These are phyloP conservation scores for Phytophthora capsici DNA, from an alignment of 352 stramenopile species.

Conservation along the genomic window DNA sequence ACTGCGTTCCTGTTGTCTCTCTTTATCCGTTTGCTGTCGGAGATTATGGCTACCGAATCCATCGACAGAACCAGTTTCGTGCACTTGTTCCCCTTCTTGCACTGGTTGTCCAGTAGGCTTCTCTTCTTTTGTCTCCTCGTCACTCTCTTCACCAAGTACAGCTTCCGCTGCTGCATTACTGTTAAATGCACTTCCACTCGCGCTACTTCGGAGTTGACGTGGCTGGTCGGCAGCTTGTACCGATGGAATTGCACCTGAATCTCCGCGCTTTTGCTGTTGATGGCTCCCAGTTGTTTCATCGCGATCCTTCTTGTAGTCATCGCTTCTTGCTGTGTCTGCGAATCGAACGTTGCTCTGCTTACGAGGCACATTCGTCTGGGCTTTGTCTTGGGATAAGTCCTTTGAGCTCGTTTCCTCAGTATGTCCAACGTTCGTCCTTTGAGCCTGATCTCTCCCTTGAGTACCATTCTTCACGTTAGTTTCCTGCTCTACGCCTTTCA, in stretches of 20 bases:
- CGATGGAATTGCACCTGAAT: background rate
- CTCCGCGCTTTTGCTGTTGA: background rate
- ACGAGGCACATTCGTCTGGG: background rate
- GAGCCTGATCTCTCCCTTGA: background rate
- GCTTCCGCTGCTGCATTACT: background rate
- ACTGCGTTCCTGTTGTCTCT: background rate
- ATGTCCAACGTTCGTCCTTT: too few species aligned
- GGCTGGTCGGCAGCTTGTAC: background rate
- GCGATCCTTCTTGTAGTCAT: background rate
- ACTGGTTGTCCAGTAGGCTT: background rate
- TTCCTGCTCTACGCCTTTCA: background rate
- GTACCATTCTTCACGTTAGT: background rate
- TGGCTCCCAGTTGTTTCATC: background rate
- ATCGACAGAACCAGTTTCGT: too few species aligned
- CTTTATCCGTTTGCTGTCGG: background rate
- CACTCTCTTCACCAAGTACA: background rate
- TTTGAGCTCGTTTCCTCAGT: too few species aligned
- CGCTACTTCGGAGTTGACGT: background rate
- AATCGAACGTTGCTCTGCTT: slow-evolving; percentile 27
- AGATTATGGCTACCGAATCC: background rate
- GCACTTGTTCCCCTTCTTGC: too few species aligned
- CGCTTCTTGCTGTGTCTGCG: background rate
- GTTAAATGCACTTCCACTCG: background rate
- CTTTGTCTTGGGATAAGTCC: background rate
- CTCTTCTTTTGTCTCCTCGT: background rate